A percentile compares a stretch with the other conserved stretches of the same genome.
Conservation (phyloP, 176 grass and related monocot species). For the Avena sativa region DNA sequence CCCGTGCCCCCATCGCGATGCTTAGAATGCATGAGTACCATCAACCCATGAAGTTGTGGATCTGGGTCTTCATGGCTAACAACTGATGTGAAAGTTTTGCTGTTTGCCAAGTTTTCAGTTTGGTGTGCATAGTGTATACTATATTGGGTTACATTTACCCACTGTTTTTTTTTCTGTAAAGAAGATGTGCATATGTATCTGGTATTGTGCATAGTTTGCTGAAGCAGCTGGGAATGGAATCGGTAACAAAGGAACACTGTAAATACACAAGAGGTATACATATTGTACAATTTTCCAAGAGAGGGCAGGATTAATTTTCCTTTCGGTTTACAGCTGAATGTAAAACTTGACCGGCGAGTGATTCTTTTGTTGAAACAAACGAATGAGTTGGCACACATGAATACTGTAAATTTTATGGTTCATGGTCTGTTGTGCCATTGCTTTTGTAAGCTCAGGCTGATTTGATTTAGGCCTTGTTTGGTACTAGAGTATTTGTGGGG, state of each 20-base stretch:
- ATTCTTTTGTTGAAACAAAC: conserved; percentile 43
- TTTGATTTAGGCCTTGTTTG: too few relatives aligned
- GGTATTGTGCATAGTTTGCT: conserved; percentile 45
- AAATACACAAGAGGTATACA: conserved; percentile 19
- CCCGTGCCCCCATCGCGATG: neutral
- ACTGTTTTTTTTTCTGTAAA: conserved; percentile 16
- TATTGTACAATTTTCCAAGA: conserved; percentile 5
- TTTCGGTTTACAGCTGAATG: neutral
- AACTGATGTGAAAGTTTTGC: conserved; percentile 30
- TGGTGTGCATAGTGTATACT: conserved; percentile 12
- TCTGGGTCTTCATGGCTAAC: conserved; percentile 42
- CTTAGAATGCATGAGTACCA: neutral
- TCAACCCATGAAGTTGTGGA: neutral
- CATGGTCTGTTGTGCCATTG: neutral
- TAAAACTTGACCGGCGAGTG: neutral
- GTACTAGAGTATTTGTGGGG: too few relatives aligned
- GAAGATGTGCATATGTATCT: conserved; percentile 28
- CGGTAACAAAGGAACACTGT: conserved; percentile 24
- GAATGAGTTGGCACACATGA: conserved; percentile 11
- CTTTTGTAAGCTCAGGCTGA: neutral
- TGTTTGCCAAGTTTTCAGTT: neutral
- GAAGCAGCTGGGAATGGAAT: conserved; percentile 33
- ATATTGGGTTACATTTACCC: conserved; percentile 2
- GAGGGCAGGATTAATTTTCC: neutral
- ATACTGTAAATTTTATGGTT: neutral